Evolutionary conservation across 2,329 filamentous ascomycete species (phyloP).

Genomic region (Sclerotiophoma versabilis): DNA sequence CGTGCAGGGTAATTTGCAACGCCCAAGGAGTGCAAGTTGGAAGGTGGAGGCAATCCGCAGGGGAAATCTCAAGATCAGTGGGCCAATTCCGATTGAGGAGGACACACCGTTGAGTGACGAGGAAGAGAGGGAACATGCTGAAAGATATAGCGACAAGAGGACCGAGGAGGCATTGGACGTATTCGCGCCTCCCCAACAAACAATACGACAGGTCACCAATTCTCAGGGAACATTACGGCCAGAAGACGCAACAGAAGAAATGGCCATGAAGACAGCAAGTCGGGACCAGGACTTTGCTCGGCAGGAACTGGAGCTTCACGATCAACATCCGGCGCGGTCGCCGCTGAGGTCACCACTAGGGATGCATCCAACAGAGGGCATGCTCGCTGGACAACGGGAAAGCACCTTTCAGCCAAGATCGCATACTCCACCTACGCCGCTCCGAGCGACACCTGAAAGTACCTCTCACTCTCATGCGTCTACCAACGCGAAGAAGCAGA

Average conservation of each 20-base stretch:
- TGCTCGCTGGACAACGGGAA: constrained; percentile 30
- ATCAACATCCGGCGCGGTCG: constrained; percentile 23
- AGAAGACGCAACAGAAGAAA: constrained; percentile 15
- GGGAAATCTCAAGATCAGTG: constrained; percentile 49
- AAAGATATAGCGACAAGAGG: constrained; percentile 27
- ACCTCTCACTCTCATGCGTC: constrained; percentile 21
- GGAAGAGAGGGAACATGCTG: constrained; percentile 42
- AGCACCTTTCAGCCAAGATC: constrained; percentile 34
- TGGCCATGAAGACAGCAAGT: constrained; percentile 13
- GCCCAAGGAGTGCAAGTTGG: constrained; percentile 41
- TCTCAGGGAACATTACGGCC: constrained; percentile 12
- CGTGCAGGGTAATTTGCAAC: constrained; percentile 35
- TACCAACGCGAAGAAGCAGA: constrained; percentile 38
- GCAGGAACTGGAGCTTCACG: constrained; percentile 20
- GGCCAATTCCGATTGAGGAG: constrained; percentile 49
- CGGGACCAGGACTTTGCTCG: constrained; percentile 13
- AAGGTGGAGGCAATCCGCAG: constrained; percentile 50
- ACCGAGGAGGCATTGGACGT: constrained; percentile 25
- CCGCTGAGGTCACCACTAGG: constrained; percentile 26
- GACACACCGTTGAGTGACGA: constrained; percentile 45
- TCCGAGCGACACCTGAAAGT: constrained; percentile 40
- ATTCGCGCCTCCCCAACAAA: constrained; percentile 21
- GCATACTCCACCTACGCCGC: constrained; percentile 37
- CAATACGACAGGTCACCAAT: constrained; percentile 15
- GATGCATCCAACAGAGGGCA: constrained; percentile 31